A percentile compares a stretch with the other conserved stretches of the same genome.
Conservation (phyloP, 306 rosid species). For the Quercus dentata region DNA sequence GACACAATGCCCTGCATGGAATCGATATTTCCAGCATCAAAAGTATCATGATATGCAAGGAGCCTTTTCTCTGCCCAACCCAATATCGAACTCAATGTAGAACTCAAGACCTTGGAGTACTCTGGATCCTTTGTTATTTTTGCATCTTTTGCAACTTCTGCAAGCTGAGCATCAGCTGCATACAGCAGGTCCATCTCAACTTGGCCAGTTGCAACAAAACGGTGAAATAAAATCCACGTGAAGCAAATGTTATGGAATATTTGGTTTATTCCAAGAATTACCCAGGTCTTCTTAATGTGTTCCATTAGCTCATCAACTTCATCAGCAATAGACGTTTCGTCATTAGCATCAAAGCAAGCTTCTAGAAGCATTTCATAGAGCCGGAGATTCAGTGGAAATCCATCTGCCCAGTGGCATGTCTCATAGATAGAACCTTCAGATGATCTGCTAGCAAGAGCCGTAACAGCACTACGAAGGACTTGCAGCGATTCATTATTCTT, state of each 20-base stretch:
- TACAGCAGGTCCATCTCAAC: conserved; percentile 70
- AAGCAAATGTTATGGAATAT: conserved; percentile 85
- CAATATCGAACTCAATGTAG: conserved; percentile 78
- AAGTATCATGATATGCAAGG: conserved; percentile 97
- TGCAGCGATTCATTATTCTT: conserved; percentile 87
- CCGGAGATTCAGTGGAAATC: conserved; percentile 87
- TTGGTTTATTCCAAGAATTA: conserved; percentile 89
- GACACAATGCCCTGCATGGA: conserved; percentile 92
- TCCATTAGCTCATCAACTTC: conserved; percentile 96
- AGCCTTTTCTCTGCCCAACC: conserved; percentile 99
- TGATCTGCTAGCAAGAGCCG: conserved; percentile 79
- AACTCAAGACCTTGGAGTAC: conserved; percentile 78
- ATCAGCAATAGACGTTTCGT: conserved; percentile 74
- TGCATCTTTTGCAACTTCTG: conserved; percentile 92
- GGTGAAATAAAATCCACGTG: conserved; percentile 93
- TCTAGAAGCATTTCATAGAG: conserved; percentile 83
- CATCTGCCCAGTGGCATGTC: conserved; percentile 98
- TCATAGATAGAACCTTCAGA: conserved; percentile 73
- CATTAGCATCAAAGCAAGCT: conserved; percentile 76
- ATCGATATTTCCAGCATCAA: conserved; percentile 71
- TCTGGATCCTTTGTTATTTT: conserved; percentile 84
- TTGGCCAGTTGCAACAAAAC: conserved; percentile 92
- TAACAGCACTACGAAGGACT: conserved; percentile 91
- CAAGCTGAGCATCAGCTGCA: conserved; percentile 69
- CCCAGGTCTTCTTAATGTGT: conserved; percentile 98